These are phyloP conservation scores for Myxozyma udenii DNA, from an alignment of 805 yeast genomes.

Conservation along the genomic window DNA sequence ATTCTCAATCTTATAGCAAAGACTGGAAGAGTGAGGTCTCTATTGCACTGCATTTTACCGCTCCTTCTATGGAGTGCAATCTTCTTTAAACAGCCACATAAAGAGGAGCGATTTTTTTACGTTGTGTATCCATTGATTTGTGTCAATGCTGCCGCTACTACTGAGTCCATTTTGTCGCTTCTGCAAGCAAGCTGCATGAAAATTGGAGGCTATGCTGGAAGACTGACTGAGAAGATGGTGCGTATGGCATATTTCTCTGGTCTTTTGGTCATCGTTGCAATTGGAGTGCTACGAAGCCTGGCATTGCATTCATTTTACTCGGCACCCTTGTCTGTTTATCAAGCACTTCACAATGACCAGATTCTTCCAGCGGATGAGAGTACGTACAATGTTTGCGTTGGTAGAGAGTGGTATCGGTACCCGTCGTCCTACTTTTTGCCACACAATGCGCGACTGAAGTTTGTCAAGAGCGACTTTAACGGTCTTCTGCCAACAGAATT, in stretches of 20 bases:
- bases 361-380: slow-evolving; percentile 25
- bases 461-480: slow-evolving; percentile 73
- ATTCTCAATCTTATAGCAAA: slow-evolving; percentile 8
- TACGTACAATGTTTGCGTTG: slow-evolving; percentile 68
- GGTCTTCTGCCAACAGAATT: slow-evolving; percentile 91
- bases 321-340: slow-evolving; percentile 65
- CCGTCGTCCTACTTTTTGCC: slow-evolving; percentile 85
- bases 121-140: slow-evolving; percentile 74
- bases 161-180: slow-evolving; percentile 26
- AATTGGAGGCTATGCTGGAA: background rate
- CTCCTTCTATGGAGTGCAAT: slow-evolving; percentile 68
- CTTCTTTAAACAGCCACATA: slow-evolving; percentile 77
- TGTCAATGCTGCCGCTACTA: slow-evolving; percentile 57
- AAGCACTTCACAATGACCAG: slow-evolving; percentile 34
- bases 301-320: slow-evolving; percentile 65
- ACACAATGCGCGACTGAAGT: slow-evolving; percentile 58
- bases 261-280: background rate
- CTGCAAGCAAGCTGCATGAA: background rate
- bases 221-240: background rate
- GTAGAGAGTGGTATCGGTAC: slow-evolving; percentile 91
- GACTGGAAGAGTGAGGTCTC: slow-evolving; percentile 22
- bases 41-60: slow-evolving; percentile 33
- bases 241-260: background rate
- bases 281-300: slow-evolving; percentile 48
- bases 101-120: slow-evolving; percentile 87